Conservation (phyloP, 805 yeast genomes). For the Saturnispora ahearnii region DNA sequence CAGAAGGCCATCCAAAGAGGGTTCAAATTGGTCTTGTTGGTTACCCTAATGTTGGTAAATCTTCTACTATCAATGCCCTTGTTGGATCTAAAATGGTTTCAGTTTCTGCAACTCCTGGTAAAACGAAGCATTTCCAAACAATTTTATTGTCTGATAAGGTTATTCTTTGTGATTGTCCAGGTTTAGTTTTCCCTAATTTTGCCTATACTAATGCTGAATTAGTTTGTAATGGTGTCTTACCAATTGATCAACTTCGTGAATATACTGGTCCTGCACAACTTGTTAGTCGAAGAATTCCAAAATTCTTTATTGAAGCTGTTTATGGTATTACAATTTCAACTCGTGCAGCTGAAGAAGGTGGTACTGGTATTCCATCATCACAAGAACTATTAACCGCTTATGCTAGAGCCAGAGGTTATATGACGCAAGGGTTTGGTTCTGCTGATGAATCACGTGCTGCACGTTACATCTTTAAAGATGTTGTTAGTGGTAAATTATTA, state of each 20-base stretch:
- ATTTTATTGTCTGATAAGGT: slow-evolving; percentile 76
- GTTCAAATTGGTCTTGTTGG: slow-evolving; percentile 94
- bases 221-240: slow-evolving; percentile 97
- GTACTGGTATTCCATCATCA: slow-evolving; percentile 81
- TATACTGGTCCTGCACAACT: slow-evolving; percentile 80
- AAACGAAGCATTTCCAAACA: slow-evolving; percentile 97
- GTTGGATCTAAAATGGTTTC: slow-evolving; percentile 97
- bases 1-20: slow-evolving; percentile 48
- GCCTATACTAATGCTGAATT: slow-evolving; percentile 94
- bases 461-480: slow-evolving; percentile 85
- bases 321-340: slow-evolving; percentile 87
- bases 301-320: slow-evolving; percentile 76
- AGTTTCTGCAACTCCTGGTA: slow-evolving; percentile 97
- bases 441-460: slow-evolving; percentile 96
- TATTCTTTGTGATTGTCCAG: slow-evolving; percentile 95
- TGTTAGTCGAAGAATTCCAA: slow-evolving; percentile 84
- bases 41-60: slow-evolving; percentile 77
- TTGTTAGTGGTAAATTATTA: slow-evolving; percentile 82
- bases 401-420: slow-evolving; percentile 93
- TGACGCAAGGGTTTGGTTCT: slow-evolving; percentile 94
- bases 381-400: slow-evolving; percentile 84
- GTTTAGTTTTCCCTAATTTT: slow-evolving; percentile 95
- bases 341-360: slow-evolving; percentile 75
- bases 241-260: slow-evolving; percentile 94
- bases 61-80: slow-evolving; percentile 95